Conservation (phyloP, 768 basidiomycete species). For the Hypholoma fasciculare region DNA sequence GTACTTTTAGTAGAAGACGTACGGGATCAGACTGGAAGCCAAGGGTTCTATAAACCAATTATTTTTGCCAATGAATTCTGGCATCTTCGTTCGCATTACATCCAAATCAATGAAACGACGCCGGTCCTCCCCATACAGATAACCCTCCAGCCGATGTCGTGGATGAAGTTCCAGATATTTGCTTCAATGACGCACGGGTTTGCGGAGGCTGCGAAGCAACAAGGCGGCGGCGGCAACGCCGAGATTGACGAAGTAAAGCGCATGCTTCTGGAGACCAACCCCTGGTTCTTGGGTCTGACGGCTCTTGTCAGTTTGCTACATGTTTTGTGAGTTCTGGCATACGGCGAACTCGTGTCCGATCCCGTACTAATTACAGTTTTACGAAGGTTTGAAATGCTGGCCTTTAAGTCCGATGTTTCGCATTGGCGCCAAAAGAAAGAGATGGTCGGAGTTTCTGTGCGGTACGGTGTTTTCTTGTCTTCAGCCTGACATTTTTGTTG, state of each 20-base stretch:
- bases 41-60: conserved; percentile 82
- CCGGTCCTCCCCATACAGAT: conserved; percentile 77
- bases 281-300: conserved; percentile 85
- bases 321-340: conserved; percentile 59
- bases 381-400: conserved; percentile 87
- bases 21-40: conserved; percentile 65
- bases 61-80: conserved; percentile 96
- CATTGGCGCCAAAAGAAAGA: conserved; percentile 97
- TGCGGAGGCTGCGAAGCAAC: conserved; percentile 80
- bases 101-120: conserved; percentile 86
- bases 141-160: conserved; percentile 82
- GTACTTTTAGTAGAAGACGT: conserved; percentile 57
- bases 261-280: conserved; percentile 87
- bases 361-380: background rate
- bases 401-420: conserved; percentile 92
- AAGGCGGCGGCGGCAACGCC: conserved; percentile 56
- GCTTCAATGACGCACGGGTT: conserved; percentile 85
- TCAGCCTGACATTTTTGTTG: background rate
- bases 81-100: conserved; percentile 79
- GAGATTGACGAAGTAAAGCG: conserved; percentile 96
- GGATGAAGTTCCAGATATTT: conserved; percentile 86
- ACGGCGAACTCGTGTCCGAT: background rate
- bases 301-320: conserved; percentile 86
- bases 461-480: conserved; percentile 44
- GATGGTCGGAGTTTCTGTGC: conserved; percentile 91